These are phyloP conservation scores for Rhypophila decipiens DNA, from an alignment of 495 filamentous ascomycete genomes.

Conservation along the genomic window DNA sequence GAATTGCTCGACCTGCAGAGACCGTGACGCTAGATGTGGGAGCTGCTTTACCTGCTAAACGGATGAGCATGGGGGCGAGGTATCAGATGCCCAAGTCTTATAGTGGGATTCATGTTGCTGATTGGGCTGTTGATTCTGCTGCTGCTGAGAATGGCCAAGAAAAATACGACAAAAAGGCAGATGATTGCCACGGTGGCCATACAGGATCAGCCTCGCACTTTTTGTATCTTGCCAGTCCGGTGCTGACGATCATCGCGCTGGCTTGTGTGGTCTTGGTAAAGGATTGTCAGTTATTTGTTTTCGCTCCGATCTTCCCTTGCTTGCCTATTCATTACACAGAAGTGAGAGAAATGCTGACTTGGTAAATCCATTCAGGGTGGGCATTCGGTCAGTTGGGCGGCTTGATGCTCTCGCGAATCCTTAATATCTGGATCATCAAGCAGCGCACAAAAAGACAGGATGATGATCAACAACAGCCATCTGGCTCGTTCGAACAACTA, in stretches of 20 bases:
- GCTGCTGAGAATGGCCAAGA: too few relatives aligned
- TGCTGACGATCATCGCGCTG: conserved; percentile 36
- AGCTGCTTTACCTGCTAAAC: too few relatives aligned
- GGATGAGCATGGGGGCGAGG: too few relatives aligned
- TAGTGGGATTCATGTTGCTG: conserved; percentile 21
- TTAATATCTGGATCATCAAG: conserved; percentile 51
- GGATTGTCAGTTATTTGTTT: conserved; percentile 42
- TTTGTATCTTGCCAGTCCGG: conserved; percentile 38
- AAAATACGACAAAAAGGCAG: too few relatives aligned
- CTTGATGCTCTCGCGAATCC: conserved; percentile 46
- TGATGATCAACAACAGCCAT: background rate
- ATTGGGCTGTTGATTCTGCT: too few relatives aligned
- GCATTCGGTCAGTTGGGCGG: conserved; percentile 34
- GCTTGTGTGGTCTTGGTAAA: conserved; percentile 32
- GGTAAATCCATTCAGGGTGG: conserved; percentile 32
- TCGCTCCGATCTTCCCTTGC: too few relatives aligned
- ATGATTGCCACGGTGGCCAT: conserved; percentile 23
- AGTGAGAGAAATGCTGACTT: background rate
- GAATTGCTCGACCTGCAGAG: conserved; percentile 37
- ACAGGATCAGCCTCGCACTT: conserved; percentile 34
- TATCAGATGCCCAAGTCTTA: too few relatives aligned
- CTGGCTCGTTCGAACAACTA: background rate
- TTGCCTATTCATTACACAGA: too few relatives aligned
- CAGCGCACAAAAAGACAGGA: conserved; percentile 27
- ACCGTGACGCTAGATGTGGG: conserved; percentile 43